These are phyloP conservation scores for Exophiala sideris DNA, from an alignment of 2,329 filamentous ascomycete species.

Conservation along the genomic window DNA sequence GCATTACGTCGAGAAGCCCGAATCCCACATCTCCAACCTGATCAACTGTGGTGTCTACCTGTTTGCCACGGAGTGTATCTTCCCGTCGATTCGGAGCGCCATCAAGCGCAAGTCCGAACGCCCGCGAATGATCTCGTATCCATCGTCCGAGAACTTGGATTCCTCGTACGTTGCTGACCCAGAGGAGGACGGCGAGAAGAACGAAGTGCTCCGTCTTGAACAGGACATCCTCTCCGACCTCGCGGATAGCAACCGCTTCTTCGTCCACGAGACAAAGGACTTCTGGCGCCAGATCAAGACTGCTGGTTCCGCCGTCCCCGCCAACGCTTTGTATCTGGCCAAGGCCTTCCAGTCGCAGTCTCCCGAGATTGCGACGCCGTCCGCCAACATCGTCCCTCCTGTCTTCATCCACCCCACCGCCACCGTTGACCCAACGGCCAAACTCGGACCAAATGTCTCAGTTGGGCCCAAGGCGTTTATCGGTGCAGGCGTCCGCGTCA, in stretches of 20 bases:
- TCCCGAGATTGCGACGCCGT: slow-evolving; percentile 76
- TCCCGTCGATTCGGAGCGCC: slow-evolving; percentile 87
- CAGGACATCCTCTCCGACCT: slow-evolving; percentile 95
- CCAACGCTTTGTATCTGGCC: slow-evolving; percentile 93
- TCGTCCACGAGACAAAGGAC: slow-evolving; percentile 96
- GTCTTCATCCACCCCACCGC: slow-evolving; percentile 95
- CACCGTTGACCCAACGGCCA: slow-evolving; percentile 86
- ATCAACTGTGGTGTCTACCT: slow-evolving; percentile 99
- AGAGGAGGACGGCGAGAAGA: slow-evolving; percentile 71
- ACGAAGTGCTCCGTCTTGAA: slow-evolving; percentile 87
- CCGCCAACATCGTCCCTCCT: slow-evolving; percentile 81
- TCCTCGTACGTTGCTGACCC: slow-evolving; percentile 64
- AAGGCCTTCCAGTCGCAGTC: slow-evolving; percentile 84
- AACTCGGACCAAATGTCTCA: slow-evolving; percentile 94
- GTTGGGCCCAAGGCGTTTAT: slow-evolving; percentile 85
- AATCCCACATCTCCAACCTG: slow-evolving; percentile 93
- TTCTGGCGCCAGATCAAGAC: slow-evolving; percentile 99
- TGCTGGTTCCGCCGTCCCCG: slow-evolving; percentile 91
- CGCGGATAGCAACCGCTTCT: slow-evolving; percentile 96
- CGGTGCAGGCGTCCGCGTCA: slow-evolving; percentile 84
- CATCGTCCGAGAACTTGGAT: slow-evolving; percentile 90
- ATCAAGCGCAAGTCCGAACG: slow-evolving; percentile 95
- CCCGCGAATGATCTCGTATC: slow-evolving; percentile 89
- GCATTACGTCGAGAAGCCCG: slow-evolving; percentile 98
- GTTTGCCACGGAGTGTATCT: slow-evolving; percentile 92